These are phyloP conservation scores for Thelonectria olida DNA, from an alignment of 2,329 filamentous ascomycete species.

Conservation along the genomic window DNA sequence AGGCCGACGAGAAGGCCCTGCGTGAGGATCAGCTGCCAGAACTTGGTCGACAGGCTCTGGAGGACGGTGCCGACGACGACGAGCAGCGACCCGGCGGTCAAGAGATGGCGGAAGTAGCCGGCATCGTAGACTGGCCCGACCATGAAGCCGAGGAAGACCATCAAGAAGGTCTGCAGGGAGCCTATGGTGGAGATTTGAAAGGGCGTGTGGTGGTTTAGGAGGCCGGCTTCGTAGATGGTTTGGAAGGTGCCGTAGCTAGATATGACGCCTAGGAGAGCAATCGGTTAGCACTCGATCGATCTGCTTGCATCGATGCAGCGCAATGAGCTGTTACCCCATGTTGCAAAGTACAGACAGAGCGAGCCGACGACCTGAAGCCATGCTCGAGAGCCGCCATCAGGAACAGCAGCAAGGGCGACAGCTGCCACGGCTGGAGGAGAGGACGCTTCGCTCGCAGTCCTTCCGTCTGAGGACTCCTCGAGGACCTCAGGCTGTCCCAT, in stretches of 20 bases:
- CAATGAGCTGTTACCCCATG: slow-evolving; percentile 32
- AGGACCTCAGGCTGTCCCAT: no score
- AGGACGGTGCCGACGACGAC: slow-evolving; percentile 30
- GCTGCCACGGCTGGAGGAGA: neutral
- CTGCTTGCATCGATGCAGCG: no score
- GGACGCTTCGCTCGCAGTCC: neutral
- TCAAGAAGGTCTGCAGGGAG: slow-evolving; percentile 32
- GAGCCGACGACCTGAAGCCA: slow-evolving; percentile 35
- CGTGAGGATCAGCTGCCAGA: slow-evolving; percentile 83
- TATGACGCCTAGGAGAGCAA: slow-evolving; percentile 27
- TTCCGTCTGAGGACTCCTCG: neutral
- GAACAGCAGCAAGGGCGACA: neutral
- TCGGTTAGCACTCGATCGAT: neutral
- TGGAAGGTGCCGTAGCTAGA: slow-evolving; percentile 38
- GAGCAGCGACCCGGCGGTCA: slow-evolving; percentile 23
- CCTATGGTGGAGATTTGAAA: slow-evolving; percentile 38
- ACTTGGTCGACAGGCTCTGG: slow-evolving; percentile 49
- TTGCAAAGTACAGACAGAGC: slow-evolving; percentile 36
- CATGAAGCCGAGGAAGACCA: slow-evolving; percentile 36
- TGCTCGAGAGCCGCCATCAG: slow-evolving; percentile 29
- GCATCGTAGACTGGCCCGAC: slow-evolving; percentile 33
- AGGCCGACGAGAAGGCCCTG: slow-evolving; percentile 78
- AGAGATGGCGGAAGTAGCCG: slow-evolving; percentile 30
- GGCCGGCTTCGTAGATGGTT: slow-evolving; percentile 33
- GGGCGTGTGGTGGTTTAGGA: slow-evolving; percentile 1